These are phyloP conservation scores for Fusarium euwallaceae DNA, from an alignment of 2,329 filamentous ascomycete genomes.

Conservation along the genomic window DNA sequence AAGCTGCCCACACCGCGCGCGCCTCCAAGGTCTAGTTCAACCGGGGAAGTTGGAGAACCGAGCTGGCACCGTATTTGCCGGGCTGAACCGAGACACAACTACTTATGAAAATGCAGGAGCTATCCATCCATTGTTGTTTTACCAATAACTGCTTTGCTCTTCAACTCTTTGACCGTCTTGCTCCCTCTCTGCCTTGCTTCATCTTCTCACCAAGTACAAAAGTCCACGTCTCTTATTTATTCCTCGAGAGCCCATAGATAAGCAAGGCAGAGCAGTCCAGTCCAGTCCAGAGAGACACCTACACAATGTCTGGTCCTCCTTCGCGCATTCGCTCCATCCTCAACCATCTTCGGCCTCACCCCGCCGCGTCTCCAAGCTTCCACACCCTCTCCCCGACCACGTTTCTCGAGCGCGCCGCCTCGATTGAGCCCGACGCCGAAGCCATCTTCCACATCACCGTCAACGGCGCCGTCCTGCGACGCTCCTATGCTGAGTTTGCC, in stretches of 20 bases:
- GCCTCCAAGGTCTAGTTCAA: conserved; percentile 8
- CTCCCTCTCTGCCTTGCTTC: conserved; percentile 5
- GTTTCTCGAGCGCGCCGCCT: conserved; percentile 87
- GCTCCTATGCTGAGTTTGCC: conserved; percentile 85
- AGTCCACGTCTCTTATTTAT: neutral
- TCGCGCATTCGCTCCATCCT: conserved; percentile 72
- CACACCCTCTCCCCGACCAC: conserved; percentile 88
- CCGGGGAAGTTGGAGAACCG: conserved; percentile 43
- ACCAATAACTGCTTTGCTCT: neutral
- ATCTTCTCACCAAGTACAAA: neutral
- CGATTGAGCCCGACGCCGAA: conserved; percentile 86
- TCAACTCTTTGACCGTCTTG: neutral
- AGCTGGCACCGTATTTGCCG: conserved; percentile 46
- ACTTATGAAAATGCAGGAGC: conserved; percentile 36
- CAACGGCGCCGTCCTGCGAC: conserved; percentile 79
- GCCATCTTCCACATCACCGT: conserved; percentile 89
- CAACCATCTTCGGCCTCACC: conserved; percentile 60
- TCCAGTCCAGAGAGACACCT: neutral
- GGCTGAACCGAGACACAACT: conserved; percentile 46
- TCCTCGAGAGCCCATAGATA: neutral
- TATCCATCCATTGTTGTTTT: conserved; percentile 9
- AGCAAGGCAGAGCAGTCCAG: conserved; percentile 17
- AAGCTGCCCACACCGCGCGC: conserved; percentile 10
- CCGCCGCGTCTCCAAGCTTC: conserved; percentile 68
- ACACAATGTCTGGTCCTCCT: conserved; percentile 72